Base-by-base conservation (phyloP, 108 stramenopile genomes). In the Nitzschia sp. region DNA sequence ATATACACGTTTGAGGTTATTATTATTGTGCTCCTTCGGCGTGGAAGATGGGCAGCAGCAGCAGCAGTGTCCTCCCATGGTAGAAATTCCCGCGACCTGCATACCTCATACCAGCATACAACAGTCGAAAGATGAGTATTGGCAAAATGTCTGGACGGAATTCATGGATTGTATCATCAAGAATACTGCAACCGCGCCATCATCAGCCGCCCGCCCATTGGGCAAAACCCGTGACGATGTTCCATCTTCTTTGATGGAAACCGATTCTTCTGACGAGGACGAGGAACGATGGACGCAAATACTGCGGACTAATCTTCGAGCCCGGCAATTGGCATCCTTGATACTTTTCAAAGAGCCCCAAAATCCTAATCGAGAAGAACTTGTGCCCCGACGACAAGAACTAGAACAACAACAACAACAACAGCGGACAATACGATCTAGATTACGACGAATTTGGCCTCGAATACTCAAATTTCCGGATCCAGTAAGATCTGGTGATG, bases 251-350 rank as follows among this genome's bases (percentile, higher is more conserved):
- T 13, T 11, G 38, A 6, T 6, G 38, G 38, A 41, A 13, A 22
- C 4, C 19, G 48, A 22, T 16, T 50, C 48, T 16, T n/a, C 19
- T 50, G 13, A 21, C 48, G 38, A 50, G 5, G 41, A 61, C 6
- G 60, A 61, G 2, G 41, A 61, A 2, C 17, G 6, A 0, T 22
- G n/a, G 21, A 19, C 45, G n/a, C 1, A 6, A 6, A 16, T 66
- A 22, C 27, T 77, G 8, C 68, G 69, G 16, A 34, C 45, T 9
- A 50, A 72, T 68, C 28, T 36, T 32, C 25, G 30, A 41, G 61
- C 55, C 1, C 25, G 72, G 25, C 72, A 72, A 21, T 58, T 79
- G 19, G 67, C 68, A 36, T 73, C 78, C 19, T 50, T 73, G 19
- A 15, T 45, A 23, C 33, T 41, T 25, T 13, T 26, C 9, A 1